Evolutionary conservation across 2,329 filamentous ascomycete species (phyloP).

Genomic region (Stemphylium beticola): DNA sequence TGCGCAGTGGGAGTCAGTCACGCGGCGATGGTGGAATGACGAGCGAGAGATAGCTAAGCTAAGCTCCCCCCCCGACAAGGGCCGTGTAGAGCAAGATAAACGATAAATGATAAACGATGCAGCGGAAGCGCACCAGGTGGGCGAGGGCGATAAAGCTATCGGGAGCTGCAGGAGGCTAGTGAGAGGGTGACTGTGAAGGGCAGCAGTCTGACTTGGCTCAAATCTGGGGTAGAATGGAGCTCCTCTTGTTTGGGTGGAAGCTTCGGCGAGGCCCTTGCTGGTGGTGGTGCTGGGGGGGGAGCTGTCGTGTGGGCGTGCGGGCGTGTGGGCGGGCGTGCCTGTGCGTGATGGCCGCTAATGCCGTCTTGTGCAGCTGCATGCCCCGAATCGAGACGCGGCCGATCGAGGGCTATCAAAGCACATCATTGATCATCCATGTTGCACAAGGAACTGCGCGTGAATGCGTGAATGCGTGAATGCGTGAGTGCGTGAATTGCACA

Average conservation of each 20-base stretch:
- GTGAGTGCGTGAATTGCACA: too few relatives aligned
- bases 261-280: constrained; percentile 1
- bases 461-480: too few relatives aligned
- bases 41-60: constrained; percentile 28
- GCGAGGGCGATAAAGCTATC: constrained; percentile 13
- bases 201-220: constrained; percentile 18
- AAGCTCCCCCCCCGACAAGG: constrained; percentile 20
- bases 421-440: too few relatives aligned
- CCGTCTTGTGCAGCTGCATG: too few relatives aligned
- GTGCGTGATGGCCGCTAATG: too few relatives aligned
- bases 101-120: constrained; percentile 18
- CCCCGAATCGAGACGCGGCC: too few relatives aligned
- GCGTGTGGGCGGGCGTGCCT: not conserved
- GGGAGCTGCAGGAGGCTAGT: constrained; percentile 22
- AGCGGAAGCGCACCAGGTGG: constrained; percentile 9
- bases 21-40: constrained; percentile 45
- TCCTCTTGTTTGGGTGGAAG: not conserved
- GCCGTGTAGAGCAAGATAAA: constrained; percentile 15
- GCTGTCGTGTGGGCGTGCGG: not conserved
- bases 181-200: constrained; percentile 17
- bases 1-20: constrained; percentile 32
- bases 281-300: too few relatives aligned
- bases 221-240: constrained; percentile 28
- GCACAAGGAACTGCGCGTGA: too few relatives aligned
- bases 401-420: too few relatives aligned